These are phyloP conservation scores for Hypholoma fasciculare DNA, from an alignment of 768 basidiomycete species.

Conservation along the genomic window DNA sequence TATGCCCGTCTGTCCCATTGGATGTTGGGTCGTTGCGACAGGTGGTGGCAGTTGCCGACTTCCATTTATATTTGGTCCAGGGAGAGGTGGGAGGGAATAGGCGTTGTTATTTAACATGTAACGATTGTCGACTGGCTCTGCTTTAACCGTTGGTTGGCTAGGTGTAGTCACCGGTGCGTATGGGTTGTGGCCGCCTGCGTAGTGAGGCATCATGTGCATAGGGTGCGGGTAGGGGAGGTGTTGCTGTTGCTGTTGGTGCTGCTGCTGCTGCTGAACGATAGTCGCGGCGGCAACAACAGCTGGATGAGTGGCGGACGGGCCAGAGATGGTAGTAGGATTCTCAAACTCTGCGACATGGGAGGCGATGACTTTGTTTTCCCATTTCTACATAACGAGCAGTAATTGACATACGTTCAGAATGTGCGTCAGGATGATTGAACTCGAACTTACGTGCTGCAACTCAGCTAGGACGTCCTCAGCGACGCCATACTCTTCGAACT, in stretches of 20 bases:
- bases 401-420: conserved; percentile 20
- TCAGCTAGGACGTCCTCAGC: conserved; percentile 87
- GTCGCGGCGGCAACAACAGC: conserved; percentile 11
- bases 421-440: conserved; percentile 15
- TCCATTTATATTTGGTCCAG: conserved; percentile 64
- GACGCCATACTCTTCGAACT: conserved; percentile 97
- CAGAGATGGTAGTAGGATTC: conserved; percentile 37
- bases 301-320: conserved; percentile 28
- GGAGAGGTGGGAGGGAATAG: conserved; percentile 61
- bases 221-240: conserved; percentile 59
- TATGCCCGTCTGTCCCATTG: conserved; percentile 59
- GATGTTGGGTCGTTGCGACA: conserved; percentile 37
- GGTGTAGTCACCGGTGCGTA: conserved; percentile 46
- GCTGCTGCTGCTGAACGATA: conserved; percentile 27
- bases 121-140: conserved; percentile 71
- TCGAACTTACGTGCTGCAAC: conserved; percentile 77
- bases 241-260: conserved; percentile 46
- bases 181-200: conserved; percentile 50
- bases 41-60: conserved; percentile 44
- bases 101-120: conserved; percentile 55
- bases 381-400: conserved; percentile 62
- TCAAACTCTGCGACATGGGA: conserved; percentile 96
- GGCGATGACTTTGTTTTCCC: conserved; percentile 93
- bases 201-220: conserved; percentile 61
- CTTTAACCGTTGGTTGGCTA: conserved; percentile 56